Evolutionary conservation across 2,329 filamentous ascomycete species (phyloP).

Genomic region (Phyllosticta citriasiana): DNA sequence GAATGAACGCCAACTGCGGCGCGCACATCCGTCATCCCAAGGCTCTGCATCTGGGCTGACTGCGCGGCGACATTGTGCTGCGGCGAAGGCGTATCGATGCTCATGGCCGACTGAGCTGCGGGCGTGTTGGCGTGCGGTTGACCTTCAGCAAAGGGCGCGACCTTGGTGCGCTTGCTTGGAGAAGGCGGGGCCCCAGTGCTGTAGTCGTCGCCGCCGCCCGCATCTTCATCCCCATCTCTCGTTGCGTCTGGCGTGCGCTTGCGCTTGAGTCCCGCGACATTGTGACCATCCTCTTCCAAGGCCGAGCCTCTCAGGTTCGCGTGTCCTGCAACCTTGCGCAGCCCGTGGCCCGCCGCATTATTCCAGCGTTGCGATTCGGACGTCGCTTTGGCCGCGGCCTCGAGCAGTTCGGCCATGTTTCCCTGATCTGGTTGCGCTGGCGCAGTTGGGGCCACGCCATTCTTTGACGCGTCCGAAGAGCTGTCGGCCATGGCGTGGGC

Average conservation of each 20-base stretch:
- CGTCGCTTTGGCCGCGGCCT: constrained; percentile 27
- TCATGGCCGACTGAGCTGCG: constrained; percentile 1
- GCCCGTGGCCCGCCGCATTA: not conserved
- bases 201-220: not conserved
- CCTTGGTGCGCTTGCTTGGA: constrained; percentile 14
- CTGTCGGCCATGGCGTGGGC: not conserved
- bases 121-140: not conserved
- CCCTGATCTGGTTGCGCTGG: not conserved
- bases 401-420: constrained; percentile 23
- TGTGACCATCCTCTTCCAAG: not conserved
- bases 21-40: constrained; percentile 30
- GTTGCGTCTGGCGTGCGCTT: not conserved
- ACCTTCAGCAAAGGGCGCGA: not conserved
- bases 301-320: constrained; percentile 5
- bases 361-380: constrained; percentile 14
- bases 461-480: not conserved
- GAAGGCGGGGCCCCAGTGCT: constrained; percentile 3
- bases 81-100: not conserved
- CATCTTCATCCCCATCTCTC: not conserved
- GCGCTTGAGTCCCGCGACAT: constrained; percentile 4
- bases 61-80: not conserved
- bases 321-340: constrained; percentile 3
- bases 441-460: not conserved
- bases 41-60: constrained; percentile 5
- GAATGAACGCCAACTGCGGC: constrained; percentile 39